Percentiles rank a stretch among this genome's conserved stretches.
These are phyloP conservation scores for Echinosophora koreensis DNA, from an alignment of 306 rosid species.

Conservation along the genomic window DNA sequence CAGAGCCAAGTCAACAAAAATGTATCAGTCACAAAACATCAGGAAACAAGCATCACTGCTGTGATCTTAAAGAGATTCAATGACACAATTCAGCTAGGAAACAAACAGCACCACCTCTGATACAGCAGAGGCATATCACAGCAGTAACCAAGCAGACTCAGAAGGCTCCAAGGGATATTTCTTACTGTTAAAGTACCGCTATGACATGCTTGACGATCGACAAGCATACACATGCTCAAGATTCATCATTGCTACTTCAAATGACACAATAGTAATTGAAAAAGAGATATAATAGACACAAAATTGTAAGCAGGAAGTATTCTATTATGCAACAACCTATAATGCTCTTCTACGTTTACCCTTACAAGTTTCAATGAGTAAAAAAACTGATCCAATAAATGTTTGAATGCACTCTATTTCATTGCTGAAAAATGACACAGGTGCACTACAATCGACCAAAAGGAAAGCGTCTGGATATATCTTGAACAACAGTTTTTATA, in stretches of 20 bases:
- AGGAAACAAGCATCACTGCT: no score
- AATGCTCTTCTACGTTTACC: conserved; percentile 28
- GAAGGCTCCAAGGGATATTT: no score
- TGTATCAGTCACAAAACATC: no score
- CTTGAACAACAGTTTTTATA: neutral
- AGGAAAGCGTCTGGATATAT: neutral
- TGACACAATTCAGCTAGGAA: no score
- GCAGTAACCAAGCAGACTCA: no score
- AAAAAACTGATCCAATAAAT: neutral
- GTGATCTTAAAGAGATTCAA: no score
- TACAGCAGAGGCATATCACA: no score
- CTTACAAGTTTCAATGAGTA: neutral
- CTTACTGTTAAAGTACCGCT: neutral
- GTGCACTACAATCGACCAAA: neutral
- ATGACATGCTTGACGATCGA: neutral
- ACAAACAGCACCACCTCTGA: no score
- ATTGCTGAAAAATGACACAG: neutral
- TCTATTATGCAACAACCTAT: conserved; percentile 21
- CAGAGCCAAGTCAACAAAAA: no score
- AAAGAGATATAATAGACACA: no score
- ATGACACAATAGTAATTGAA: neutral
- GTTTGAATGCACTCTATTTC: neutral
- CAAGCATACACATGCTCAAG: neutral
- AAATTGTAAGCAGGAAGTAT: neutral
- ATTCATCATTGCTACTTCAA: conserved; percentile 10